A percentile compares a stretch with the other conserved stretches of the same genome.
Evolutionary conservation across 345 rosid species (phyloP).

Genomic region (rapeseed (Brassica napus)): Da-Ae NC_063442.1:43317001-43317500

Average conservation of each 20-base stretch:
- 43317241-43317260: not conserved
- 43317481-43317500: not conserved
- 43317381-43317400: not conserved
- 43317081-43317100: not conserved
- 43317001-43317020: too few species aligned
- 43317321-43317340: slow-evolving; percentile 32
- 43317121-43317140: too few species aligned
- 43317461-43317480: slow-evolving; percentile 1
- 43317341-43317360: slow-evolving; percentile 27
- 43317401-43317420: not conserved
- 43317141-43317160: too few species aligned
- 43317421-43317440: slow-evolving; percentile 23
- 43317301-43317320: slow-evolving; percentile 14
- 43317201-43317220: not conserved
- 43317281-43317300: not conserved
- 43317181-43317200: not conserved
- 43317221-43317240: too few species aligned
- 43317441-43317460: slow-evolving; percentile 16
- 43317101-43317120: not conserved
- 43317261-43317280: slow-evolving; percentile 8
- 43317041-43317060: not conserved
- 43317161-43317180: too few species aligned
- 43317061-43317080: too few species aligned
- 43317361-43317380: not conserved
- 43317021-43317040: too few species aligned